Evolutionary conservation across 2,329 filamentous ascomycete genomes (phyloP), one percentile per base, ranked within the genome.

Genomic region (Fusarium paranaense): DNA sequence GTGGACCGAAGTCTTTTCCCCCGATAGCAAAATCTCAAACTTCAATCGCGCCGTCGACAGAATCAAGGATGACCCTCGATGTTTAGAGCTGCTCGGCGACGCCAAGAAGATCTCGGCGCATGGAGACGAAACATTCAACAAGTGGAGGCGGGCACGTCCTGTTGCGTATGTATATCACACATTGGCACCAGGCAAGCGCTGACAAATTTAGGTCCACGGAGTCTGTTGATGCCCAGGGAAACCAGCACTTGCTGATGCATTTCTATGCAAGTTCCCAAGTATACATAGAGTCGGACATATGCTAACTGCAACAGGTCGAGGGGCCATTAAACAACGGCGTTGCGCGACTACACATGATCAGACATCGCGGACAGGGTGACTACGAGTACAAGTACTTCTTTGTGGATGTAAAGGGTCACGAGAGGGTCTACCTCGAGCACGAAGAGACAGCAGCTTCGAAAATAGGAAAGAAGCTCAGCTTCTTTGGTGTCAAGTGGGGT

Each of bases 41-140:
- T 98, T 97, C 87, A 97, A 97, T 84, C 92, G 93, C 72, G 94
- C 94, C 1, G 93, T 97, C 57, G 90, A 94, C 79, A 91, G 91
- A 70, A 91, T 98, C 80, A 94, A 92, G 81, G 87, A 89, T 62
- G 93, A 97, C 79, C 82, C 89, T 1, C 87, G 90, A 66, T 97
- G 94, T 80, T 86, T 91, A 32, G 90, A 92, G 66, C 81, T 97
- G 8, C 88, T 98, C 1, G 95, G 95, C 16, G 91, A 94, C 18
- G 84, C 88, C 42, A 91, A 91, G 70, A 89, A 95, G 80, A 96
- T 98, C 66, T 88, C 87, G 25, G 95, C 95, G 0, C 94, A 93
- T 81, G 96, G 96, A 42, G 94, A 98, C 75, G 89, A 92, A 69
- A 95, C 93, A 2, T 88, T 87, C 81, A 97, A 93, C 81, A 94